Evolutionary conservation across 805 yeast genomes (phyloP), one percentile per base, ranked within the genome.

Genomic region (Hanseniaspora clermontiae): DNA sequence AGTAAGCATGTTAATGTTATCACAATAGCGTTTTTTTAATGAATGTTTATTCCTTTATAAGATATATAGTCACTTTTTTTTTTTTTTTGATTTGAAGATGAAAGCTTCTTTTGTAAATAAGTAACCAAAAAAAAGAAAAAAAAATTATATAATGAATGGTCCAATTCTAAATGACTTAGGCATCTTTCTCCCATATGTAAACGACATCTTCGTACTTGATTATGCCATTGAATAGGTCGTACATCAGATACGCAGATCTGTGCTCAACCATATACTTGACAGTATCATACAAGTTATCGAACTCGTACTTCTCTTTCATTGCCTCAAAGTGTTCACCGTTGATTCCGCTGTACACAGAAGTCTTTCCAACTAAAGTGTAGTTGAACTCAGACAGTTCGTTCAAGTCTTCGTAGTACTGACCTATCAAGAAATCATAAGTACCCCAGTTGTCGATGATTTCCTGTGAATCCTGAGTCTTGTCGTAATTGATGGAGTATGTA

Each of bases 381-480:
- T 70, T 66, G 34, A 65, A 64, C 0, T 65, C 63, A 17, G 64
- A 61, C 29, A 66, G 60, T 27, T 60, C 57, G 5, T 72, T 61
- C 2, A 59, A 43, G 29, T 62, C 59, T 27, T 63, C 64, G 14
- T 62, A 42, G 12, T 46, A 62, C 37, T 71, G 73, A 2, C 80
- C 72, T 43, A 82, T 75, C 37, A 81, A 67, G 61, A 72, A 81
- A 55, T 80, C 77, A 61, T 79, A 80, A 0, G 69, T 51, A 3
- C 67, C 62, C 82, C 83, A 80, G n/a, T 68, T 55, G 0, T 60
- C 61, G 14, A 57, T 54, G 47, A 85, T 66, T 3, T 60, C 66
- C 0, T 60, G 63, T 2, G 60, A 60, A 50, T 75, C 72, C 65
- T 91, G 97, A 0, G 93, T 79, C 64, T 84, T 88, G 67, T 91